Evolutionary conservation across 352 stramenopile genomes (phyloP), one percentile per base, ranked within the genome.

Genomic region (Phytophthora agathidicida): DNA sequence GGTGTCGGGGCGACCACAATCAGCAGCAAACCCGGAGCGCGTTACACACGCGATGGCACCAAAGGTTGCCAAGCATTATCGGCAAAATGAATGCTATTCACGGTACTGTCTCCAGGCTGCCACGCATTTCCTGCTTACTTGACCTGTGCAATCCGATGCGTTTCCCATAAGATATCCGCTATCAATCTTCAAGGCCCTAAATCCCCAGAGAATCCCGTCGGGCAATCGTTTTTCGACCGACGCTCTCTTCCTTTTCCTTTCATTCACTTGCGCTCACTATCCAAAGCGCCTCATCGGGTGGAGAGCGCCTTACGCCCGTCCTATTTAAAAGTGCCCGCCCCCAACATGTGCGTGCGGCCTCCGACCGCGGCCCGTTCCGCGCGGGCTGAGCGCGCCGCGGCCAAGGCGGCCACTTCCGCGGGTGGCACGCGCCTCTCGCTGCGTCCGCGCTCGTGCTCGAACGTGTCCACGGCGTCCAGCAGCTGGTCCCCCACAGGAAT

Each of bases 381-480:
- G 16, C 60, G 65, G n/a, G 60, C 55, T 13, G 65, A 72, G 33
- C 50, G 38, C 6, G 46, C 45, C 5, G 60, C 65, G 3, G 37
- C 57, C 26, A 78, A 78, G 57, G 56, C 49, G 17, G 52, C 54
- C 33, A 26, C n/a, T n/a, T n/a, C 26, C 20, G n/a, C 39, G 3
- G 27, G 52, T 17, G 49, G 45, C 3, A 38, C 27, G 23, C 46
- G 52, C 2, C 41, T 52, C 7, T 62, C 61, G 19, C 16, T 68
- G 41, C 66, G 71, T 7, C 32, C 62, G 27, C 69, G 81, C 52
- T 89, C 77, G 20, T 75, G 83, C 62, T 91, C 82, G 24, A 86
- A 80, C 41, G 77, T 82, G 36, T 91, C 82, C 9, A 89, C 80
- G 37, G 70, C 71, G 6, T 91, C 82, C 8, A 89, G 77, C 44